Base-by-base conservation (phyloP, 176 grass and related monocot genomes). In the Raddia distichophylla region DNA sequence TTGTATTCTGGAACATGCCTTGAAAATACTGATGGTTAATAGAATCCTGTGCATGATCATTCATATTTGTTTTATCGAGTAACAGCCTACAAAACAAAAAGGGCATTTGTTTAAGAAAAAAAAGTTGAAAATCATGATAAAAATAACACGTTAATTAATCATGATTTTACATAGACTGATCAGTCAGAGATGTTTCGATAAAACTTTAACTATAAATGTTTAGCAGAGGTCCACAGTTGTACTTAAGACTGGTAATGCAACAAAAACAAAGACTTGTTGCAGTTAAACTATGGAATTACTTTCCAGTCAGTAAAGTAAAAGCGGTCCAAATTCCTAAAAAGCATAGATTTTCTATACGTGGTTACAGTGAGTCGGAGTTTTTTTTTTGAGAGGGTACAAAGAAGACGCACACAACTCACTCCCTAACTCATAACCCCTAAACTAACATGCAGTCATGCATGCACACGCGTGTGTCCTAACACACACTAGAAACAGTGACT, bases 291-390 rank as follows among this genome's bases (percentile, higher is more conserved):
- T 34, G 16, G 34, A 20, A 35, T 73, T 16, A 55, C 32, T 51
- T 73, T 73, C 27, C 48, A 73, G 19, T 18, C 2, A 73, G 35
- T 14, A 73, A 55, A 52, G 27, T 55, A 70, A 49, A 72, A 53
- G 34, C 15, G 32, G 15, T 17, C 12, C 34, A 37, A 65, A 64
- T 15, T 32, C 11, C 11, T 35, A 64, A 34, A 15, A 6, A 65
- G 35, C 37, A 65, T 1, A 61, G 13, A 65, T 42, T 40, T 8
- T 5, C 11, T 3, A 0, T 34, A 64, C 11, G 34, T 65, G 33
- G 62, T 42, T 40, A 8, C 33, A 66, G 64, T 40, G 37, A 40
- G 37, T 40, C 27, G 27, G 27, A 0, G 27, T 1, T 27, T 27
- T 27, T 27, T 27, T 27, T 27, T 27, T 27, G 27, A 27, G 27